Conservation (phyloP, 176 grass and related monocot genomes). For the Bromus sterilis region DNA sequence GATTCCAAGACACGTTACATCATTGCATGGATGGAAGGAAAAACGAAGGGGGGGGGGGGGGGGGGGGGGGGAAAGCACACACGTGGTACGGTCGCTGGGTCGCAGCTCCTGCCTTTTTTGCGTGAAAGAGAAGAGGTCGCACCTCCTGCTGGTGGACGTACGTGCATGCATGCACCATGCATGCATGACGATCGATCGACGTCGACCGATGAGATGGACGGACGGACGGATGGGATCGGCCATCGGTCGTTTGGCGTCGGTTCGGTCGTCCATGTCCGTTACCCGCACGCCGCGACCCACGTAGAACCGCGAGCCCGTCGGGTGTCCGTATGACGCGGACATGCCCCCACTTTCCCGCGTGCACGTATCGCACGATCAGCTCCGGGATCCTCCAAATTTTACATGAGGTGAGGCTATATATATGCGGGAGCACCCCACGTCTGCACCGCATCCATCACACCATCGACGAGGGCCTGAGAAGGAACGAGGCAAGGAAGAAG, state of each 20-base stretch:
- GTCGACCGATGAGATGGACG: background rate
- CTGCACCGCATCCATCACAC: background rate
- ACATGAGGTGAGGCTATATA: no score
- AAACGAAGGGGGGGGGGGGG: no score
- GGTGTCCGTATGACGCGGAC: background rate
- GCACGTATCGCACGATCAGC: background rate
- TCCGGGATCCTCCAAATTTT: background rate
- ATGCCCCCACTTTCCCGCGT: background rate
- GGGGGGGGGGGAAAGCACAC: no score
- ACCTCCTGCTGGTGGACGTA: background rate
- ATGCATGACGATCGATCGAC: no score
- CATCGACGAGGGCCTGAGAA: background rate
- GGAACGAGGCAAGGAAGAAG: background rate
- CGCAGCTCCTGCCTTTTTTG: no score
- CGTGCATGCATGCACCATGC: background rate
- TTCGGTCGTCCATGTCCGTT: background rate
- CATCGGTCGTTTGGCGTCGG: background rate
- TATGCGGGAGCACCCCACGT: background rate
- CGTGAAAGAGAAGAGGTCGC: no score
- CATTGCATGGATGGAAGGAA: no score
- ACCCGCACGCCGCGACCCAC: background rate
- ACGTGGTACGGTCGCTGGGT: no score
- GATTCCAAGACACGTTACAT: no score
- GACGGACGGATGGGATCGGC: background rate
- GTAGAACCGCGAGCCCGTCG: background rate